phyloP scores from a whole-genome alignment of 106 monocot genomes.

The Acanthochlamys bracteata region DNA sequence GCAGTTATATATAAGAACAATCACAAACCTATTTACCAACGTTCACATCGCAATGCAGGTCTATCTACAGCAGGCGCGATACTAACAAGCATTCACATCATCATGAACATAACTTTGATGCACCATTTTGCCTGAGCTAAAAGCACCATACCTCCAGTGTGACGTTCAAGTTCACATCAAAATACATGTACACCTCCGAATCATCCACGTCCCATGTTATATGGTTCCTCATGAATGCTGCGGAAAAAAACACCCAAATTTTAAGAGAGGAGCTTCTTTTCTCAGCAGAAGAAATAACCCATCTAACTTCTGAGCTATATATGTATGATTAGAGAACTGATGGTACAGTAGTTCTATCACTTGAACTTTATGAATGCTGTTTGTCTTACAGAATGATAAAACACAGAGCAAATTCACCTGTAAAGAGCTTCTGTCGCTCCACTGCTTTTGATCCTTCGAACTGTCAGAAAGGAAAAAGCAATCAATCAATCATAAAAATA shows the following conservation, averaged over 20 bases:
- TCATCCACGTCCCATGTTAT: slow-evolving; percentile 58
- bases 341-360: too few species aligned
- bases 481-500: not conserved
- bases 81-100: too few species aligned
- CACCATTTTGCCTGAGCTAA: too few species aligned
- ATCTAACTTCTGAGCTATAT: too few species aligned
- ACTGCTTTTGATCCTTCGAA: slow-evolving; percentile 56
- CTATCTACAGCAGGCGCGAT: too few species aligned
- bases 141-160: slow-evolving; percentile 58
- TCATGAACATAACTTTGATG: too few species aligned
- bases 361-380: too few species aligned
- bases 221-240: slow-evolving; percentile 84
- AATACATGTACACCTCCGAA: slow-evolving; percentile 42
- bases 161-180: slow-evolving; percentile 56
- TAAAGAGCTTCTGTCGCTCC: slow-evolving; percentile 62
- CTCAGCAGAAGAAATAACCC: not conserved
- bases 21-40: too few species aligned
- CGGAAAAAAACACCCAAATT: slow-evolving; percentile 11
- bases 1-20: slow-evolving; percentile 3
- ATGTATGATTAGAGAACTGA: too few species aligned
- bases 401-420: slow-evolving; percentile 29
- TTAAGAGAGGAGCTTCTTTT: not conserved
- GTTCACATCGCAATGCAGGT: too few species aligned
- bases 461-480: slow-evolving; percentile 28
- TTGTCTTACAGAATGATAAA: not conserved